Base-by-base conservation (phyloP, 768 basidiomycete genomes). In the Russula sp. region DNA sequence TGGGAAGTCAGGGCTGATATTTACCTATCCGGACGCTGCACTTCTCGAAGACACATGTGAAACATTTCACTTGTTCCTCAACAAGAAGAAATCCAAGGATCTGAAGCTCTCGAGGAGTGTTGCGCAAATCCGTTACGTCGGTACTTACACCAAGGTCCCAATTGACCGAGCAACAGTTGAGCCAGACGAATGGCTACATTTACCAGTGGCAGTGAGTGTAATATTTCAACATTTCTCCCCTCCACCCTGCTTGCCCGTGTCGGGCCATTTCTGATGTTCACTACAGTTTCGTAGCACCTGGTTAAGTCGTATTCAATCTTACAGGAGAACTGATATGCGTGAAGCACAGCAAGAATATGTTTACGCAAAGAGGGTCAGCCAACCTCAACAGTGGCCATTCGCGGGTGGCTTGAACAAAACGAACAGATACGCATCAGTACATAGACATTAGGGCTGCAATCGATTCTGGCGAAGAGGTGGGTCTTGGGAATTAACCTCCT, bases 401-500 rank as follows among this genome's bases (percentile, higher is more conserved):
- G 20, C 18, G 24, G 54, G 28, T 59, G 59, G 52, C 9, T 48
- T n/a, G n/a, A n/a, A n/a, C n/a, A n/a, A n/a, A n/a, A n/a, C n/a
- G n/a, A n/a, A n/a, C n/a, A n/a, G n/a, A n/a, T n/a, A n/a, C n/a
- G n/a, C n/a, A n/a, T n/a, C n/a, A n/a, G n/a, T n/a, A n/a, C n/a
- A n/a, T n/a, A 2, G 13, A 9, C 2, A 5, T 65, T 5, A 11
- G 0, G 0, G 26, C 28, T 7, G 48, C 59, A 0, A 38, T 57
- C 6, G 7, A 10, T 18, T 50, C 38, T 6, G 64, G 59, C 5
- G 16, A 50, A n/a, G 59, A 65, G 59, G 63, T 64, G 22, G 7
- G 58, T 40, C 30, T 2, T 14, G 6, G 20, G 26, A 32, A 3
- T 49, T 11, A n/a, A 22, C 6, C 20, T 30, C 13, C 22, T 20